Conservation (phyloP, 495 filamentous ascomycete genomes). For the Neurospora hispaniola region DNA sequence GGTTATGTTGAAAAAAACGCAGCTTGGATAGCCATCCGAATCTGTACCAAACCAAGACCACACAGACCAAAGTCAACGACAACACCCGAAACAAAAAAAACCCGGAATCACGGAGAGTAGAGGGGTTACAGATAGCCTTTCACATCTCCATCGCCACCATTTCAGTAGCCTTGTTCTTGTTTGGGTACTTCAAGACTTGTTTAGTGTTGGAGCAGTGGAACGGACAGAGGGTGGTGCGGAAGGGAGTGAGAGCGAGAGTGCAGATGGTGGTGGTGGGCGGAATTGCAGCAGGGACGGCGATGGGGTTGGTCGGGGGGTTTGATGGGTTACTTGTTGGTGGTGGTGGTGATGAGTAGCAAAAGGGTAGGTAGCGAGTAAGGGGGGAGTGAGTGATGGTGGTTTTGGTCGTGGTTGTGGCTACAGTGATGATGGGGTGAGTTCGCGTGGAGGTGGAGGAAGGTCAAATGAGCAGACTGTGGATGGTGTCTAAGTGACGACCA, state of each 20-base stretch:
- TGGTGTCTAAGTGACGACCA: neutral
- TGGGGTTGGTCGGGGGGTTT: slow-evolving; percentile 29
- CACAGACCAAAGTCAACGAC: neutral
- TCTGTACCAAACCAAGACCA: too few species aligned
- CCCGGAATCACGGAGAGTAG: neutral
- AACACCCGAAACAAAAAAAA: neutral
- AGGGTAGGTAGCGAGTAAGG: neutral
- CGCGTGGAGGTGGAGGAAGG: neutral
- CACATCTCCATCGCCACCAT: neutral
- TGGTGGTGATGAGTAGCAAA: neutral
- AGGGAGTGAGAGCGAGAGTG: slow-evolving; percentile 24
- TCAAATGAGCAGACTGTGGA: neutral
- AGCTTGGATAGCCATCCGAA: too few species aligned
- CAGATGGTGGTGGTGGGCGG: slow-evolving; percentile 33
- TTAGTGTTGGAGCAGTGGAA: slow-evolving; percentile 24
- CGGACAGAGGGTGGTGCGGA: slow-evolving; percentile 8
- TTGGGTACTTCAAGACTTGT: slow-evolving; percentile 42
- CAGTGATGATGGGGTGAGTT: neutral
- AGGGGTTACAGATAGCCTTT: neutral
- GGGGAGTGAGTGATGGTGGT: neutral
- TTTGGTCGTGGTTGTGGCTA: neutral
- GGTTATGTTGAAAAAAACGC: neutral
- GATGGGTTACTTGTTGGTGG: neutral
- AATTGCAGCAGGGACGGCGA: slow-evolving; percentile 33
- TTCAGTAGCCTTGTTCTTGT: slow-evolving; percentile 9